Base-by-base conservation (phyloP, 2,329 filamentous ascomycete genomes). In the Fusarium sp. region DNA sequence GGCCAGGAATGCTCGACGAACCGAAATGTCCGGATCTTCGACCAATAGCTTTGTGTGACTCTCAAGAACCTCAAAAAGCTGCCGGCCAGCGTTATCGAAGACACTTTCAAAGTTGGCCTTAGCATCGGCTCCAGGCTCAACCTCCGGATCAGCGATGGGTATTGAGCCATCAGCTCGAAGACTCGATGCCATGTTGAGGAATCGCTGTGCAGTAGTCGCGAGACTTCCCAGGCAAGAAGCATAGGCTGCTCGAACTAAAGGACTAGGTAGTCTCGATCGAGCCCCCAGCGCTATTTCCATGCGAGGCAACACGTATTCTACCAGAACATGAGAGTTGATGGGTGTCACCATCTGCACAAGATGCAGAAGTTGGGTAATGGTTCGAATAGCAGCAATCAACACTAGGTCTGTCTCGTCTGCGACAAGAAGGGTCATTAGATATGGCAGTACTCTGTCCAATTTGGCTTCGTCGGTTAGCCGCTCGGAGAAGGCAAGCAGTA, bases 401-500 rank as follows among this genome's bases (percentile, higher is more conserved):
- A 99, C 95, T 71, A 92, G 85, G 67, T 97, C 93, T 3, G 91
- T 89, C 70, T 90, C 89, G 75, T 99, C 96, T 62, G 89, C 90
- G 37, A 73, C 72, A 14, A 99, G 83, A 28, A 98, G 80, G 7
- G 89, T 87, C 80, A 97, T 92, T 35, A 98, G 82, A 76, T 97
- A 97, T 2, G 96, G 96, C 49, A 99, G 82, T 24, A 98, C 92
- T 49, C 96, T 89, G 78, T 99, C 96, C 48, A 99, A 83, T 78
- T 97, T 98, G 5, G 94, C 94, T 79, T 99, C 96, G 76, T 99
- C 96, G 0, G 95, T 97, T 24, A 98, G 80, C 61, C 92, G 87
- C 79, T 98, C 94, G 0, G 94, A 90, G 77, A 99, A 97, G 4
- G 95, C 95, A 49, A 99, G 82, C 47, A 99, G 84, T 40, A 99